phyloP scores from a whole-genome alignment of 179 eudicot species.

The Beta corolliflora region DNA sequence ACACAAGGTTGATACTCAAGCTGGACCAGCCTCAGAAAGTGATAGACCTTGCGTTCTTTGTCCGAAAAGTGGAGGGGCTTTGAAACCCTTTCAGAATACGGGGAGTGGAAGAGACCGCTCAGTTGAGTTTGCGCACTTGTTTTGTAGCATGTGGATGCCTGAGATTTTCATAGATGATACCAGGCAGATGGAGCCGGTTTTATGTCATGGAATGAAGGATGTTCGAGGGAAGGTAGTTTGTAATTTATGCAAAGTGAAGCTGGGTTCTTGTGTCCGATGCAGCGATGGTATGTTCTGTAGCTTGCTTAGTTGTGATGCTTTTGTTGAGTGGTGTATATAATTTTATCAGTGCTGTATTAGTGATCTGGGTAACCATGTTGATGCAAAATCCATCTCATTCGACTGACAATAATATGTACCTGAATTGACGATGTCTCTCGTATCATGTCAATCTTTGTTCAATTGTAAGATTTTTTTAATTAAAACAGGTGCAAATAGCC shows the following conservation, averaged over 20 bases:
- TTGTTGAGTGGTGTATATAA: slow-evolving; percentile 19
- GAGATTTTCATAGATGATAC: slow-evolving; percentile 77
- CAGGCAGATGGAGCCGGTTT: slow-evolving; percentile 82
- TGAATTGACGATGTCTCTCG: neutral
- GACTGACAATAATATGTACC: neutral
- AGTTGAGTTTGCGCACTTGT: slow-evolving; percentile 75
- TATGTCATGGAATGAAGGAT: slow-evolving; percentile 71
- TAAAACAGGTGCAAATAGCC: too few species aligned
- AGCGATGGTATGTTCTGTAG: slow-evolving; percentile 82
- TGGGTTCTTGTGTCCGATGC: slow-evolving; percentile 90
- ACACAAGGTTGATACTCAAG: slow-evolving; percentile 37
- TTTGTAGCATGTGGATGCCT: slow-evolving; percentile 93
- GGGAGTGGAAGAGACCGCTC: slow-evolving; percentile 42
- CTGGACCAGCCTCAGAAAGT: slow-evolving; percentile 19
- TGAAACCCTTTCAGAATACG: slow-evolving; percentile 58
- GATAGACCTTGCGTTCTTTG: slow-evolving; percentile 79
- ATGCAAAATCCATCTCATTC: neutral
- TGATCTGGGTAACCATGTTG: slow-evolving; percentile 2
- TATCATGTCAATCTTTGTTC: neutral
- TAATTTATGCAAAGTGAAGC: slow-evolving; percentile 84
- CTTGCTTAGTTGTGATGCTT: slow-evolving; percentile 27
- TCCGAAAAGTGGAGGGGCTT: slow-evolving; percentile 80
- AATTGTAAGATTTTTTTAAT: neutral
- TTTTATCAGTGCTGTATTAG: neutral
- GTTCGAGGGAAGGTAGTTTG: slow-evolving; percentile 73